phyloP scores from a whole-genome alignment of 768 basidiomycete species.

The Mycena haematopus region DNA sequence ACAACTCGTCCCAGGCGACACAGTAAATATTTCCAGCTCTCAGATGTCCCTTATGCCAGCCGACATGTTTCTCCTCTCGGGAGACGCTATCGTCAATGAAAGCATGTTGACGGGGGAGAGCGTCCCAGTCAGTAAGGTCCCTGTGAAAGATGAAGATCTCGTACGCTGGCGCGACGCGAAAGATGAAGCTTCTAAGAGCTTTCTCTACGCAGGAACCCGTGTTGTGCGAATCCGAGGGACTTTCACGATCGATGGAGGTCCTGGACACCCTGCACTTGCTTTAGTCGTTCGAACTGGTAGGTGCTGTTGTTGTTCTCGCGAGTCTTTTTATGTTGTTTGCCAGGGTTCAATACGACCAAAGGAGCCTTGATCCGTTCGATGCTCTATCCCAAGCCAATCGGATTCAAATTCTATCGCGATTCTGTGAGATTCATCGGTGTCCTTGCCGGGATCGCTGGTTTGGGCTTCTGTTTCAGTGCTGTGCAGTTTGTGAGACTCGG shows the following conservation, averaged over 20 bases:
- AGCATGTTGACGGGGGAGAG: constrained; percentile 99
- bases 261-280: constrained; percentile 71
- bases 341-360: constrained; percentile 96
- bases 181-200: constrained; percentile 80
- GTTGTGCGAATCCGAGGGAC: constrained; percentile 84
- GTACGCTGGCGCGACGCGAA: constrained; percentile 71
- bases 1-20: constrained; percentile 88
- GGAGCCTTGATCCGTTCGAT: constrained; percentile 95
- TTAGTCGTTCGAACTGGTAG: constrained; percentile 87
- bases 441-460: constrained; percentile 85
- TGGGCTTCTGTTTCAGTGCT: constrained; percentile 92
- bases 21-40: constrained; percentile 86
- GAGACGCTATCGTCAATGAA: constrained; percentile 98
- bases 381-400: constrained; percentile 98
- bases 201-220: constrained; percentile 89
- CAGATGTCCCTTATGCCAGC: constrained; percentile 80
- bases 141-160: constrained; percentile 82
- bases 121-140: constrained; percentile 92
- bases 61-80: constrained; percentile 90
- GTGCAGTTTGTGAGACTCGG: constrained; percentile 91
- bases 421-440: constrained; percentile 91
- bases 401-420: constrained; percentile 98
- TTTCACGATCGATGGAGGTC: constrained; percentile 56
- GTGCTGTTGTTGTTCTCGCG: constrained; percentile 19
- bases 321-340: constrained; percentile 9